Evolutionary conservation across 2,329 filamentous ascomycete genomes (phyloP), one percentile per base, ranked within the genome.

Genomic region (Calonectria hongkongensis): DNA sequence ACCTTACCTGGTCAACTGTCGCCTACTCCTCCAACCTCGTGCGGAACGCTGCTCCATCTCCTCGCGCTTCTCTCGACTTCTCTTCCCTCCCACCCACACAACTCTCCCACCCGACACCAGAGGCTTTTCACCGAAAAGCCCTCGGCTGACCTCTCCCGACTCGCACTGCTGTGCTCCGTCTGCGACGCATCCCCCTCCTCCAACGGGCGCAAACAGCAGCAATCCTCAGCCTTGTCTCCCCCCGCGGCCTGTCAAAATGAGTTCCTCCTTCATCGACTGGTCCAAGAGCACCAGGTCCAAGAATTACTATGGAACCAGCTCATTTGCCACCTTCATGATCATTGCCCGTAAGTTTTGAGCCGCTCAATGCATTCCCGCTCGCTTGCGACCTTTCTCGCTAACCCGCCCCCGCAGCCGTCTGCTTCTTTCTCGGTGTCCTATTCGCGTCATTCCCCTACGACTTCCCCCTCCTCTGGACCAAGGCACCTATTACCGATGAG

Each of bases 371-470:
- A 28, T 25, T 25, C 45, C 28, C 36, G 28, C 36, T 25, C 18
- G 27, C 36, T 56, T 70, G 33, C 36, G n/a, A 62, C 45, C 25
- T 21, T 58, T 73, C 33, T 33, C 33, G n/a, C 54, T 65, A 16
- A 69, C 71, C 68, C 33, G 39, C 43, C 43, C 30, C 25, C 50
- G 33, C 33, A 96, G 94, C 94, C 76, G 95, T 94, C 77, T 98
- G 95, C 85, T 99, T 99, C 91, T 98, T 98, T 91, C 94, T 99
- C 76, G 97, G 97, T 80, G 95, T 98, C 84, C 93, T 99, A 85
- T 99, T 98, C 90, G 95, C 95, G 80, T 92, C 93, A 75, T 97
- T 98, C 86, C 96, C 97, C 74, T 99, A 98, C 89, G 97, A 97
- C 88, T 97, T 95, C 87, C 94, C 95, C 73, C 92, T 97, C 75